Evolutionary conservation across 2,329 filamentous ascomycete species (phyloP), one percentile per base, ranked within the genome.

Genomic region (Hypomyces rosellus): DNA sequence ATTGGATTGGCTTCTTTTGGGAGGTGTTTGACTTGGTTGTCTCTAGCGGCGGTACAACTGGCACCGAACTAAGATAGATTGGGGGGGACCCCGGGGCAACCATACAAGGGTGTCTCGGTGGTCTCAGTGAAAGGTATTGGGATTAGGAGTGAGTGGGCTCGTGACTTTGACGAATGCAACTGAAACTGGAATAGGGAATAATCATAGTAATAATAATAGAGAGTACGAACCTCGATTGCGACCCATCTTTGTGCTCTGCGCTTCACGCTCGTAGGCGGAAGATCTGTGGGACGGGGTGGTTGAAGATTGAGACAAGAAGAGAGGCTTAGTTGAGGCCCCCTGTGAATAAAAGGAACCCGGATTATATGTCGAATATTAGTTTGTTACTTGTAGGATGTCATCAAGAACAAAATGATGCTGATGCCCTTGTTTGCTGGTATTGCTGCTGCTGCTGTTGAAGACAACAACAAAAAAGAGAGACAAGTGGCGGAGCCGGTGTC

Each of bases 211-310:
- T 20, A 20, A 20, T 20, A 20, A 20, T 20, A 11, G 25, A 30
- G 55, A 59, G 55, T 58, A 77, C 75, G 64, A 69, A 78, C 76
- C 76, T 68, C 76, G 72, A 75, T 74, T 78, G 61, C 75, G 74
- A 62, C 66, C 75, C 75, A 78, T 78, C 57, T 69, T 75, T 18
- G 48, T 41, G 33, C 43, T 50, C 15, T n/a, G 20, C 45, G 50
- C 40, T 45, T 45, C 38, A 46, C 38, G 45, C 39, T 51, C 43
- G 48, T 36, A 12, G 44, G 38, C 41, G 46, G 46, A 5, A 44
- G 49, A 47, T 51, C 49, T 41, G 33, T 33, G 45, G 18, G 25
- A 39, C 16, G 36, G 34, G 25, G 25, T 30, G 25, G 25, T 30
- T 30, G 9, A 30, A 6, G 25, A 30, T 30, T 30, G 25, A 30